Evolutionary conservation across 495 filamentous ascomycete genomes (phyloP), one percentile per base, ranked within the genome.

Genomic region (Hypoxylon intermedium): DNA sequence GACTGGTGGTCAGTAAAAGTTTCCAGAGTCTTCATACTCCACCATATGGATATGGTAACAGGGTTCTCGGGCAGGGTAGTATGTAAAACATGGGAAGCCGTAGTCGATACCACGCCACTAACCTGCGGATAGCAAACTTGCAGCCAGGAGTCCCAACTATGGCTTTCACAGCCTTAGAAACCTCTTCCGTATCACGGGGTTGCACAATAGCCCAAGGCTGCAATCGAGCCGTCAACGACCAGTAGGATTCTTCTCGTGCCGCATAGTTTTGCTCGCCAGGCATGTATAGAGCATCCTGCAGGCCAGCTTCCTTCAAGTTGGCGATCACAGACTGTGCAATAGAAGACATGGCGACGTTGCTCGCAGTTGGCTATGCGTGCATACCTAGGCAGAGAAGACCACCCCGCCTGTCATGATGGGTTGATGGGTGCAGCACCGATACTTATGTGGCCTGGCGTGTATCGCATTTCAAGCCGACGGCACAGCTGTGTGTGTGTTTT

Each of bases 181-280:
- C 74, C 16, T 75, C 70, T 5, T 54, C 26, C 0, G 75, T 49
- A 26, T 28, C 68, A 2, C 58, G 57, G 0, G 76, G 75, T 31
- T 71, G 65, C 42, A 75, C 67, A 38, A 76, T 66, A 54, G 74
- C 76, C 20, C 53, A 58, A 0, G 75, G 71, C 0, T 20, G 6
- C 0, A 58, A 28, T 13, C 40, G 58, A 37, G 70, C 69, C 73
- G 61, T 80, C 74, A 68, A 40, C 2, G 79, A 79, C 81, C 81
- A 83, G 63, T 75, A 74, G 30, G 41, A 37, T 2, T 13, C n/a
- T 37, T 37, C 34, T 6, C 34, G 34, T 15, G 34, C 15, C 3
- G 13, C n/a, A 15, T 37, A 37, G 34, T 12, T n/a, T n/a, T 37
- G 34, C 34, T 37, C 12, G 34, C 34, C 34, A 2, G 34, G 34